Evolutionary conservation across 2,329 filamentous ascomycete species (phyloP).

Genomic region (Chrysoporthe deuterocubensis): DNA sequence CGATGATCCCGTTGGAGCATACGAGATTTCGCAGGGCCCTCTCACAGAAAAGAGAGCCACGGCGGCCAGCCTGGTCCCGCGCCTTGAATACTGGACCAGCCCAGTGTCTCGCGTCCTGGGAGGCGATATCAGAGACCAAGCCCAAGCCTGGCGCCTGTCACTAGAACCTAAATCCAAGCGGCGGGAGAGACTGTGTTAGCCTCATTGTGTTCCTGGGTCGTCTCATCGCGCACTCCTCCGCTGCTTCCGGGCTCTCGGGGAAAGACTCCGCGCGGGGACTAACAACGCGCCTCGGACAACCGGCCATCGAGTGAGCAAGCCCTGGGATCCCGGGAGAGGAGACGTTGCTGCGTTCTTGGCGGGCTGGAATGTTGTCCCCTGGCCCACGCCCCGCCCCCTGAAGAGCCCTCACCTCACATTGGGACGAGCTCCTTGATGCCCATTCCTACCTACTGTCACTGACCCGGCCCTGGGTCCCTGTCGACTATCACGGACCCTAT

Average conservation of each 20-base stretch:
- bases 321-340: neutral
- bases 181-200: neutral
- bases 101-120: neutral
- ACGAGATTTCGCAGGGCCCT: neutral
- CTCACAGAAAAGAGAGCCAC: neutral
- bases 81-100: neutral
- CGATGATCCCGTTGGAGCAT: neutral
- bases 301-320: slow-evolving; percentile 4
- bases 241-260: slow-evolving; percentile 11
- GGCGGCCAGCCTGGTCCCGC: neutral
- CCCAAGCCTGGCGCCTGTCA: slow-evolving; percentile 4
- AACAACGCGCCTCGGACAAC: slow-evolving; percentile 7
- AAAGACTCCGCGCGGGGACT: slow-evolving; percentile 7
- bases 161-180: neutral
- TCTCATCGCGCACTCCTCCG: slow-evolving; percentile 2
- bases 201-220: neutral
- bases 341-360: neutral
- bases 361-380: neutral
- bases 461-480: neutral
- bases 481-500: neutral
- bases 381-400: slow-evolving; percentile 8
- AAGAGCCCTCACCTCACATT: neutral
- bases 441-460: neutral
- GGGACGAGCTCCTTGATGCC: slow-evolving; percentile 5
- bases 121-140: neutral